Base-by-base conservation (phyloP, 345 rosid species). In the Lumnitzera littorea region DNA sequence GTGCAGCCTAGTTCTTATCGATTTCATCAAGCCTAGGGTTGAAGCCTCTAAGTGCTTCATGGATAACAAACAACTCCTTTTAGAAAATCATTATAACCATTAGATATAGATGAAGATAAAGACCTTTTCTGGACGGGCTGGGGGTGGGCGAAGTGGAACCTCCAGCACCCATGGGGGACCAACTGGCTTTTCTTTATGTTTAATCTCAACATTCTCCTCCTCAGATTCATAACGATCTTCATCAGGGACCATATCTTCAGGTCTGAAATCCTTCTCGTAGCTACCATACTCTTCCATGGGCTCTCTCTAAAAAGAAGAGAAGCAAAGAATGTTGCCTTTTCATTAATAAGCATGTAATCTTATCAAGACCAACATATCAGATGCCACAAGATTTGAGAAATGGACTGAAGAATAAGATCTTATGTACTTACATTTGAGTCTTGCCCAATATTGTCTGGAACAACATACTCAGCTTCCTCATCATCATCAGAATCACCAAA, bases 401-500 rank as follows among this genome's bases (percentile, higher is more conserved):
- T 36, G 43, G 43, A 36, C 43, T 2, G 0, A 54, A 24, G 46
- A 61, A 48, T 67, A 17, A 52, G 48, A 58, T n/a, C 69, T 61
- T 9, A 12, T 63, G 66, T 46, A 70, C 91, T 76, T 78, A 89
- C 96, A 53, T 67, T 77, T 72, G 71, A 76, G 70, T 87, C 91
- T 25, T 68, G 84, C 60, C 80, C 96, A 53, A 84, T 67, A 61
- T 88, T 91, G 75, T 84, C 74, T 63, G 65, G 84, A 69, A 80
- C 77, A 36, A 74, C 85, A 76, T 83, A 94, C 27, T 73, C 92
- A 55, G 73, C 83, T 16, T 63, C 87, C 36, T 90, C 99, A 69
- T 94, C 99, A 52, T 94, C 99, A 68, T 94, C 99, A 36, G 97
- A 90, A 53, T 85, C 96, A 60, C 99, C 99, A 79, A 94, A 94